Base-by-base conservation (phyloP, 2,329 filamentous ascomycete species). In the Pezicula radicicola region DNA sequence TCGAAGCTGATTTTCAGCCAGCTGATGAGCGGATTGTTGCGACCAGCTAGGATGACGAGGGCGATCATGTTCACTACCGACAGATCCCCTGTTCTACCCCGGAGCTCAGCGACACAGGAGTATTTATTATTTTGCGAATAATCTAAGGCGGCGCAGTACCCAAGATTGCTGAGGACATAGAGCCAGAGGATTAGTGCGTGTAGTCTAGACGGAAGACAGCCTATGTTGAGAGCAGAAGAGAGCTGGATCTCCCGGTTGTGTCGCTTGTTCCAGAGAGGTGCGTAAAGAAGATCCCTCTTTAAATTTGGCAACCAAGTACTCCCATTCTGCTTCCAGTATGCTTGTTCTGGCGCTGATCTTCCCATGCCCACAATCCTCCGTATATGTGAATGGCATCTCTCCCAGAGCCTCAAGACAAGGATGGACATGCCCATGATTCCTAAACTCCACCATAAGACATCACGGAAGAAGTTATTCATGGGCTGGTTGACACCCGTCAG, bases 11-110 rank as follows among this genome's bases (percentile, higher is more conserved):
- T 87, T 62, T 87, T 83, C 52, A 97, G 79, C 33, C 95, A 70
- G 3, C 77, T 70, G 65, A 97, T 97, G 46, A 97, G 76, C 8
- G 91, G 90, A 72, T 97, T 99, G 75, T 97, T 97, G 66, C 94
- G 88, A 35, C 91, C 85, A 12, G 92, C 91, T 52, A 97, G 82
- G 58, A 97, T 81, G 63, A 97, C 80, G 28, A 97, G 83, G 5
- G 94, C 92, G 30, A 99, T 83, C 83, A 97, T 89, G 73, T 97
- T 99, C 63, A 96, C 81, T 10, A 91, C 78, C 4, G 92, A 85
- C 57, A 99, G 79, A 8, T 87, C 88, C 50, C 94, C 94, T 6
- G 89, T 88, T 52, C 94, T 84, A 36, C 92, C 92, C 62, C 94
- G 87, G 41, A 97, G 77, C 66, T 96, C 88, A 21, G 92, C 92